Evolutionary conservation across 2,329 filamentous ascomycete genomes (phyloP), one percentile per base, ranked within the genome.

Genomic region (Alternaria arborescens): DNA sequence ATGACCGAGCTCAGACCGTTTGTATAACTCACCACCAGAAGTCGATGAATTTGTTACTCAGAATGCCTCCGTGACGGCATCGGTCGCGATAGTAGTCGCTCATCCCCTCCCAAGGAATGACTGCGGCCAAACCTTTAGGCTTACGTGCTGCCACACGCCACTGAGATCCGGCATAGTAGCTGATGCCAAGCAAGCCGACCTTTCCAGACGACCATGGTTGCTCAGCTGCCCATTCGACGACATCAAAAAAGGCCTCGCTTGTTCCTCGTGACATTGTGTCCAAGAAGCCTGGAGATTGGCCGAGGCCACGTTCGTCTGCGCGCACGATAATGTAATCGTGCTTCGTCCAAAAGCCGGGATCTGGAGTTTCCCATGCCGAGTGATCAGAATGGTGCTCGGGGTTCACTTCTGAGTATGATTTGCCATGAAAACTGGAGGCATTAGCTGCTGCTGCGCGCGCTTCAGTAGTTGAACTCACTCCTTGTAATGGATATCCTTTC

Each of bases 401-500:
- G 16, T 75, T 75, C 18, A 75, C 71, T 60, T 75, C 71, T 11
- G 70, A 67, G 66, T 76, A 88, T 1, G 84, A 86, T 57, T 83
- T 79, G 2, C 79, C 67, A 57, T 84, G 80, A 71, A 87, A 87
- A 62, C 74, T 83, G 58, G 4, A 36, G 3, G 7, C 41, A 18
- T 68, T 18, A 67, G 58, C 14, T 8, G 5, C 11, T 36, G 12
- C 32, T 7, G 14, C 12, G 32, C 30, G 30, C 32, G 32, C 32
- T 36, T 36, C 32, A 14, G 12, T 36, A 0, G 12, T 36, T 4
- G 41, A 44, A 62, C 55, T 53, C 76, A 82, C 80, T 83, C 79
- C 58, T 82, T 79, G 72, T 91, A 91, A 20, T 82, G 85, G 36
- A 91, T 89, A 67, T 92, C 89, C 67, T 92, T 92, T 46, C 90